Evolutionary conservation across 2,329 filamentous ascomycete genomes (phyloP), one percentile per base, ranked within the genome.

Genomic region (Emergomyces pasteurianus): DNA sequence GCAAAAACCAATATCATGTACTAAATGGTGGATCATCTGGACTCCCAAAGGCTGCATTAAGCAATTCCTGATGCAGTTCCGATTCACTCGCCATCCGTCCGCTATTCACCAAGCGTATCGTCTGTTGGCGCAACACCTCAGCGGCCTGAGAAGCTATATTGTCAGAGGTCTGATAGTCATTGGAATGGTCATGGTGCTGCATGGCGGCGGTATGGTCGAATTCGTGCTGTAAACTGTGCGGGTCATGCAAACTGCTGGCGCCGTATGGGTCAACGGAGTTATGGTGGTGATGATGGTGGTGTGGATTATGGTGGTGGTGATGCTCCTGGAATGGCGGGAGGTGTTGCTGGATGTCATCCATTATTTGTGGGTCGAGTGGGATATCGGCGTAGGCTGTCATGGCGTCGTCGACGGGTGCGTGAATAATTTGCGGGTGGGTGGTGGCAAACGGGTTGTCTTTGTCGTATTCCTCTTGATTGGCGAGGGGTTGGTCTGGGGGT

Each of bases 331-430:
- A 76, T 23, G 73, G 68, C 38, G 73, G 68, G 2, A 79, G 69
- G 58, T 78, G 76, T 40, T 76, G 70, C 52, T 78, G 74, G 34
- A 80, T 72, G 64, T 80, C 78, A 64, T 79, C 76, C 77, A 85
- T 85, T 55, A 86, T 83, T 43, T 83, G 82, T 2, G 83, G 83
- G 62, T 86, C 83, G 49, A 84, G 77, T 1, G 83, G 82, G 71
- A 85, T 76, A 49, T 80, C 75, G 62, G 77, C 71, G 61, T 77
- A 78, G 38, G 74, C 71, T 26, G 72, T 67, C 65, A 79, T 74
- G 26, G 73, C 68, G 46, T 74, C 68, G 42, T 74, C 72, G 46
- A 74, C 70, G 8, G 68, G 62, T 54, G 72, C 70, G 60, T 73
- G 70, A 1, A 75, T 70, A 60, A 73, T 69, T 14, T 71, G 67